Evolutionary conservation across 2,329 filamentous ascomycete species (phyloP), one percentile per base, ranked within the genome.

Genomic region (Myriosclerotinia duriaeana): DNA sequence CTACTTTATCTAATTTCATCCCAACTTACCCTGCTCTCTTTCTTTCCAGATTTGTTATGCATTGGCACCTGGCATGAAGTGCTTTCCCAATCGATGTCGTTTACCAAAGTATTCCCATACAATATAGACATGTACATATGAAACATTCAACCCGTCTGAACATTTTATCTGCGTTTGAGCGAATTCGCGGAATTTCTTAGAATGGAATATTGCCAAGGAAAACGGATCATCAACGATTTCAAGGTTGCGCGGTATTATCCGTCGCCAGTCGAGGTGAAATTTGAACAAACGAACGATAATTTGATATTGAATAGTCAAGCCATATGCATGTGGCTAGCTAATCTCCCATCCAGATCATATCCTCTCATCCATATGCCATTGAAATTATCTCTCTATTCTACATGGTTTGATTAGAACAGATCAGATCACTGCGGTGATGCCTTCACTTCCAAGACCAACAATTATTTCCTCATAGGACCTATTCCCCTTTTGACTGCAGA

Each of bases 71-170:
- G 34, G 34, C 34, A 22, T 61, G 20, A 40, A 1, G 7, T 1
- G n/a, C 58, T 11, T 34, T 61, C 34, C 12, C 34, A 61, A 61
- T 50, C 22, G 44, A 22, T 12, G 5, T 61, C 46, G 7, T 22
- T 54, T 64, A 64, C 61, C 61, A 64, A 58, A 64, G 61, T 56
- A 26, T 46, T 22, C 40, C n/a, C 52, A 56, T 40, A 48, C 40
- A 34, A 38, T 44, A n/a, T 50, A 17, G 4, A n/a, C 14, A 48
- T 46, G 56, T 59, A 48, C 12, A 20, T 59, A 22, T 48, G 56
- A 36, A 46, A 46, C 15, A 20, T 20, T 7, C 44, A 46, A 6
- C 17, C 15, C 44, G 17, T 15, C 44, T 20, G 4, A 5, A 46
- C 20, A 46, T 46, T 20, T 46, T 46, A 15, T 46, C 4, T 11